Evolutionary conservation across 169 alveolate genomes (phyloP).

Genomic region (Plasmodium fragile): DNA sequence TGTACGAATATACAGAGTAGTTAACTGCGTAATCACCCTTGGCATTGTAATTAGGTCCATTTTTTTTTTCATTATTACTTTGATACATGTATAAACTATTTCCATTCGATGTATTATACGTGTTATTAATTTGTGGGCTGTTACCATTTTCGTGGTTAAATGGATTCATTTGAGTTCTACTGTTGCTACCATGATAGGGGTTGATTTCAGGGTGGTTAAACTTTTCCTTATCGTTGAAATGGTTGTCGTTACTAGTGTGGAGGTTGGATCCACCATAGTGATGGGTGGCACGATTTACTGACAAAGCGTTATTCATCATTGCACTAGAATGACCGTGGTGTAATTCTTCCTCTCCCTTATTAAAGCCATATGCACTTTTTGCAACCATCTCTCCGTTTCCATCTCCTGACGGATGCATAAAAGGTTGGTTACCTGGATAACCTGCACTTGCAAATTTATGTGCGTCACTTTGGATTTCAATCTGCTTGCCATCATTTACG

Average conservation of each 20-base stretch:
- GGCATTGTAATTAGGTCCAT: conserved; percentile 10
- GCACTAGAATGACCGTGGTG: neutral
- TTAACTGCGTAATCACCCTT: neutral
- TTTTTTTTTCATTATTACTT: neutral
- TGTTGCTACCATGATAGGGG: neutral
- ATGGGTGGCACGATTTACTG: neutral
- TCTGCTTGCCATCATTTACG: neutral
- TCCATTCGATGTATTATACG: neutral
- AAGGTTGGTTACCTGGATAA: neutral
- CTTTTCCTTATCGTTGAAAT: conserved; percentile 1
- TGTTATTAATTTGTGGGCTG: neutral
- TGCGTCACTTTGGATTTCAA: neutral
- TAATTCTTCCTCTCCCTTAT: neutral
- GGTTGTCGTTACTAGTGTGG: neutral
- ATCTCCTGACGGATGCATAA: neutral
- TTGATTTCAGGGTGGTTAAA: neutral
- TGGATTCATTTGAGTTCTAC: neutral
- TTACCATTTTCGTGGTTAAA: neutral
- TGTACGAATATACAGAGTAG: conserved; percentile 47
- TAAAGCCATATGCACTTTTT: neutral
- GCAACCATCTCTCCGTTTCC: neutral
- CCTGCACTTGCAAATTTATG: neutral
- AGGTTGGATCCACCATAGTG: neutral
- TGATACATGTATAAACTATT: neutral
- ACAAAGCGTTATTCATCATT: neutral